Base-by-base conservation (phyloP, 805 yeast genomes). In the Candida khao-thaluensis region DNA sequence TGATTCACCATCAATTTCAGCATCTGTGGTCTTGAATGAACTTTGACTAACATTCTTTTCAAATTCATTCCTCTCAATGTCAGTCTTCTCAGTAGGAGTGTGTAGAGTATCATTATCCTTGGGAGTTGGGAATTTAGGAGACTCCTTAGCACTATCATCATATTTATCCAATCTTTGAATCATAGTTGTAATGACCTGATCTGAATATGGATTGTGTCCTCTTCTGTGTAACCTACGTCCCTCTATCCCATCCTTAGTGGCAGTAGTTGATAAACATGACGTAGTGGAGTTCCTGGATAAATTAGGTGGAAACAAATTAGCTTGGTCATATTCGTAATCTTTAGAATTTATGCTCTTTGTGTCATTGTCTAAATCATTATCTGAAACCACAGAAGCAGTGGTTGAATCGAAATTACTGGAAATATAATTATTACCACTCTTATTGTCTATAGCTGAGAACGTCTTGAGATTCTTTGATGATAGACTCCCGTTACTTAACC, bases 241-340 rank as follows among this genome's bases (percentile, higher is more conserved):
- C 52, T 82, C 86, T 3, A 81, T 57, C 0, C 89, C 88, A 55
- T 82, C 88, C 49, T 82, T 82, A 12, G 85, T 80, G 16, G 88
- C 88, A 4, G 83, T 80, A 27, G 82, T 79, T 0, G 87, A 81
- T n/a, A 82, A 54, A 23, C 85, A 82, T 1, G 86, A 79, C 0
- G 85, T 77, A 14, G 75, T 73, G 17, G 84, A 77, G 32, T 74
- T 72, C 35, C 86, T 68, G 0, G 86, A 80, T 15, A 76, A 52
- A 0, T 84, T 82, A 23, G 50, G 45, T 5, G 59, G 51, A 11
- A 17, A 37, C 22, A 39, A 27, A 25, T 18, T 26, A 7, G 30
- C 16, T 26, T 32, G 34, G 21, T 25, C 32, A 22, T 17, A 14
- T 15, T 26, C 32, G 15, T 32, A 17, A 33, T 38, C 42, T 4